These are phyloP conservation scores for Schizothecium vesticola DNA, from an alignment of 495 filamentous ascomycete genomes.

Conservation along the genomic window DNA sequence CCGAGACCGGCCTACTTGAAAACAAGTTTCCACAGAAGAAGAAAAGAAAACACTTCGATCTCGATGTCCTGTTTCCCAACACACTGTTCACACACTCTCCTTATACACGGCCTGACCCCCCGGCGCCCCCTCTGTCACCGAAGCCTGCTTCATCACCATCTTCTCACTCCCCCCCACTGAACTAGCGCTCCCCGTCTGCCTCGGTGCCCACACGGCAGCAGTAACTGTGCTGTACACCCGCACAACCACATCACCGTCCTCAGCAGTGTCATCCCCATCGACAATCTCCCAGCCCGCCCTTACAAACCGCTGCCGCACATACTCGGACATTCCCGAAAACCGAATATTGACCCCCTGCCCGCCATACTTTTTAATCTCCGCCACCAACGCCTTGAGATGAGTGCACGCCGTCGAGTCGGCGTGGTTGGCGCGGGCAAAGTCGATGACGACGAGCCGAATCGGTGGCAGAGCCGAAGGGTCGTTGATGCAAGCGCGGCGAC, in stretches of 20 bases:
- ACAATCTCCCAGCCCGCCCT: conserved; percentile 19
- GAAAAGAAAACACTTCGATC: background rate
- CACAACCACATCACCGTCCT: conserved; percentile 1
- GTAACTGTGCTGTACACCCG: conserved; percentile 9
- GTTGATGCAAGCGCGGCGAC: conserved; percentile 15
- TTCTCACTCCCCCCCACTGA: background rate
- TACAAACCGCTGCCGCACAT: conserved; percentile 20
- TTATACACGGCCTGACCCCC: background rate
- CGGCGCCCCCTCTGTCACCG: background rate
- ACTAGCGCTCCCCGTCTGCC: background rate
- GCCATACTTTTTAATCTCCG: conserved; percentile 19
- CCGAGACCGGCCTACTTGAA: no score
- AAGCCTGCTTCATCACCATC: background rate
- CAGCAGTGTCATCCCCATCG: conserved; percentile 4
- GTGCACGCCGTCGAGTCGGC: conserved; percentile 19
- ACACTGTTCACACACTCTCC: background rate
- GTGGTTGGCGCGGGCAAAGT: conserved; percentile 22
- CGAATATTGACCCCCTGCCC: conserved; percentile 15
- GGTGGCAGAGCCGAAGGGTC: conserved; percentile 12
- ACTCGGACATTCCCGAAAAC: conserved; percentile 18
- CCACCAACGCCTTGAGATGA: conserved; percentile 15
- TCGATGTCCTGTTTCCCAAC: background rate
- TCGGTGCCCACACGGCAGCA: conserved; percentile 7
- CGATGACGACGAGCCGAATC: conserved; percentile 18
- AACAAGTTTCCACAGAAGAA: no score